These are phyloP conservation scores for Nidularia sp. DNA, from an alignment of 768 basidiomycete species.

Conservation along the genomic window DNA sequence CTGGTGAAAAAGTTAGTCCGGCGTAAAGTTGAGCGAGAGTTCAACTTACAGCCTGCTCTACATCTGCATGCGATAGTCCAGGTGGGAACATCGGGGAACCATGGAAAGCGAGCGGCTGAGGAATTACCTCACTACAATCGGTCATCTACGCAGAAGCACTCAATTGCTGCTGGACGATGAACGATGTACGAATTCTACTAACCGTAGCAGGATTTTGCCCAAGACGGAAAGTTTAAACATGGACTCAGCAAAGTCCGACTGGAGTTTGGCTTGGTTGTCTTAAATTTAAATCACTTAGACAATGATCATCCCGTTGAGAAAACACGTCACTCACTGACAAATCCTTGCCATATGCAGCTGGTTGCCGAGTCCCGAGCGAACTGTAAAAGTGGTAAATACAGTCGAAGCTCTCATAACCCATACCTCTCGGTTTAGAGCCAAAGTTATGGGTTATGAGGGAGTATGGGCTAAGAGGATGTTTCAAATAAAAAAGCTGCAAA, in stretches of 20 bases:
- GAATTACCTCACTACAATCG: slow-evolving; percentile 44
- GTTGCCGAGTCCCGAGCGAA: slow-evolving; percentile 36
- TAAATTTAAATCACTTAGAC: neutral
- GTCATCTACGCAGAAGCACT: slow-evolving; percentile 14
- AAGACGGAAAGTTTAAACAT: slow-evolving; percentile 39
- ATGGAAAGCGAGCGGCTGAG: slow-evolving; percentile 21
- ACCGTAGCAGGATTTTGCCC: slow-evolving; percentile 23
- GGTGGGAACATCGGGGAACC: slow-evolving; percentile 25
- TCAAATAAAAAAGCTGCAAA: too few species aligned
- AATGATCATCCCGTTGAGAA: neutral
- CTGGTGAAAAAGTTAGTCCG: too few species aligned
- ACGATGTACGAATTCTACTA: too few species aligned
- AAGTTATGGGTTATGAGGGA: too few species aligned
- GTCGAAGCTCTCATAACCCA: too few species aligned
- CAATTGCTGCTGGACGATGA: too few species aligned
- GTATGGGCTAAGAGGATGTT: too few species aligned
- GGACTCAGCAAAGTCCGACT: slow-evolving; percentile 30
- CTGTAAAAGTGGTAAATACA: too few species aligned
- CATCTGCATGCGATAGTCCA: slow-evolving; percentile 17
- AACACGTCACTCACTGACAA: slow-evolving; percentile 23
- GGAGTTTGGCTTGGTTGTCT: slow-evolving; percentile 29
- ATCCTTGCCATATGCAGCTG: slow-evolving; percentile 43
- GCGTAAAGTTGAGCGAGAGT: too few species aligned
- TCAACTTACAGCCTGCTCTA: slow-evolving; percentile 19
- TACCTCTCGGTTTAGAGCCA: too few species aligned